Base-by-base conservation (phyloP, 208 protist species). In the Sergeia podlipaevii region DNA sequence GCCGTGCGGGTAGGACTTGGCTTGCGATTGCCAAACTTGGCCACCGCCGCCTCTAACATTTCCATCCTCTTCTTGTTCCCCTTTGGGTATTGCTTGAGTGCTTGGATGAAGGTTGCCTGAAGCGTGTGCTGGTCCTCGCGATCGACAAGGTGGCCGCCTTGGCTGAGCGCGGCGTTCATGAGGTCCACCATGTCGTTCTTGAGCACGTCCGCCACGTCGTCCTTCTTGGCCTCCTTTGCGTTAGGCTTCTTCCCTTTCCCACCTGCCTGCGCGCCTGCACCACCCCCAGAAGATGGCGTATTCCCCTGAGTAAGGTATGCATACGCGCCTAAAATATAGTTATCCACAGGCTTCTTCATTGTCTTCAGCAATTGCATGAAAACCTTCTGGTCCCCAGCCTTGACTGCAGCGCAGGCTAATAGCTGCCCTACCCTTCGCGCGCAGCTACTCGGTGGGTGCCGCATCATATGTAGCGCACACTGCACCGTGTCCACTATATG, bases 351-450 rank as follows among this genome's bases (percentile, higher is more conserved):
- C 59, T 91, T 91, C 72, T 91, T 91, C 78, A 91, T 86, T n/a
- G 83, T 91, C 69, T 95, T 95, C 34, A 95, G 77, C 2, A 95
- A 53, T 59, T 89, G 87, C 70, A 91, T 78, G 37, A 95, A 90
- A 6, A 91, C 76, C 57, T 90, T 88, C 27, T 79, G 24, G 17
- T 91, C 80, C 2, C 81, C 78, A 0, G 77, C 59, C 55, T 80
- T 65, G 27, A 95, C 65, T 8, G 87, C 83, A 3, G 79, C 80
- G 65, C 82, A 91, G 21, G 84, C 87, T n/a, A 95, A 63, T 8
- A 95, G 67, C 56, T 91, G 83, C 0, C 87, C 87, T 0, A 95
- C 80, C 3, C 77, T 60, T 10, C 68, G 71, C 7, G 77, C 75
- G 30, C 75, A 87, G 33, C 46, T 77, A 52, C 70, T 81, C 2